phyloP scores from a whole-genome alignment of 805 yeast species.

The Zygosaccharomyces gambellarensis region DNA sequence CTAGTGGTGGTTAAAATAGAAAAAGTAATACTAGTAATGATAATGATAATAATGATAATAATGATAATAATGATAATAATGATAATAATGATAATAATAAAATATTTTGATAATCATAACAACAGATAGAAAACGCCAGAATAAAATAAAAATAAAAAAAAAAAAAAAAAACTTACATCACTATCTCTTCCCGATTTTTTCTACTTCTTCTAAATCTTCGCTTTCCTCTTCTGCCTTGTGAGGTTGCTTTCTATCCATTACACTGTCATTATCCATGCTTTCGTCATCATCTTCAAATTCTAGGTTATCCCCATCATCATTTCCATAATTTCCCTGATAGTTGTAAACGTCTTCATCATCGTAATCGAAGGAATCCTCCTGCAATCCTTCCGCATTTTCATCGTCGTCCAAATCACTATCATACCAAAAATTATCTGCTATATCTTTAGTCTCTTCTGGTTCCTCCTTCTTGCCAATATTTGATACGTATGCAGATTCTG shows the following conservation, averaged over 20 bases:
- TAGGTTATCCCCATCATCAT: conserved; percentile 41
- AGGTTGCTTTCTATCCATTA: conserved; percentile 35
- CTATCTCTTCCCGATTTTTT: conserved; percentile 24
- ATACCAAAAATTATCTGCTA: conserved; percentile 82
- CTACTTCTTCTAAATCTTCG: conserved; percentile 32
- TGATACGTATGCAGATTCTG: conserved; percentile 53
- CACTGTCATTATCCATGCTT: conserved; percentile 34
- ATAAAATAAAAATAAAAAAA: background rate
- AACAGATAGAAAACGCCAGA: background rate
- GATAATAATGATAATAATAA: background rate
- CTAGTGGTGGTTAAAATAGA: background rate
- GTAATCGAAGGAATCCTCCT: conserved; percentile 33
- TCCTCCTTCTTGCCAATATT: conserved; percentile 25
- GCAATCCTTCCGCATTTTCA: conserved; percentile 51
- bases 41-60: background rate
- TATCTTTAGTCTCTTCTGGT: conserved; percentile 47
- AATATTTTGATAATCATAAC: background rate
- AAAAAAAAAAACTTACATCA: background rate
- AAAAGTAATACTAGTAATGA: background rate
- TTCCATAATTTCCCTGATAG: conserved; percentile 33
- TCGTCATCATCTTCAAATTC: conserved; percentile 32
- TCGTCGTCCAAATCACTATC: conserved; percentile 65
- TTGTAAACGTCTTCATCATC: conserved; percentile 56
- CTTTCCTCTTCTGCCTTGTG: conserved; percentile 32
- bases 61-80: background rate